Percentiles rank a stretch among this genome's conserved stretches.
phyloP scores from a whole-genome alignment of 1,139 yeast genomes.

The Diutina mesorugosa region DNA sequence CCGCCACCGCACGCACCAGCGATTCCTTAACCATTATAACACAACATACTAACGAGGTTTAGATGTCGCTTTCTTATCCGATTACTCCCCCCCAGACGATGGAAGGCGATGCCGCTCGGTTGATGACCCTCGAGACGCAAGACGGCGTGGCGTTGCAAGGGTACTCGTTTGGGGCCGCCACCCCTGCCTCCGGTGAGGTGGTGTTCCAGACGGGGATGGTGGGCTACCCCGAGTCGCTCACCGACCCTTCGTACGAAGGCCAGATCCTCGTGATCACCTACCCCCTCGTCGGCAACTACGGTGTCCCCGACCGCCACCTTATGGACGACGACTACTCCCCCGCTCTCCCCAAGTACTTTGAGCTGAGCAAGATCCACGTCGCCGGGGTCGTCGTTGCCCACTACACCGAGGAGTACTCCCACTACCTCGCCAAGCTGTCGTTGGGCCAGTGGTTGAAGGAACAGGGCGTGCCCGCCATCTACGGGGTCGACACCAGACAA shows the following conservation, averaged over 20 bases:
- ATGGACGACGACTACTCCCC: constrained; percentile 2
- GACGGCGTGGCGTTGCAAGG: constrained; percentile 90
- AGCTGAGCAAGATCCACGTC: constrained; percentile 81
- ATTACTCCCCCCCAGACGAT: constrained; percentile 82
- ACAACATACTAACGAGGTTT: neutral
- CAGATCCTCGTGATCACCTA: constrained; percentile 94
- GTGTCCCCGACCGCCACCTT: constrained; percentile 85
- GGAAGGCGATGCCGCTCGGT: constrained; percentile 47
- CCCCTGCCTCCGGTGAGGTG: constrained; percentile 87
- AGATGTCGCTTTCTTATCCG: constrained; percentile 37
- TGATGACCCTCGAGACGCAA: constrained; percentile 83
- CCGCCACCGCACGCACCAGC: neutral
- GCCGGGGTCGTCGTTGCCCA: constrained; percentile 97
- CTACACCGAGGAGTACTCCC: constrained; percentile 93
- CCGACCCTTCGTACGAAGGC: constrained; percentile 98
- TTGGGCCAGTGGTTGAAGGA: constrained; percentile 89
- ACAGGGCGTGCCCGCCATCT: constrained; percentile 89
- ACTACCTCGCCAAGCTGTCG: constrained; percentile 83
- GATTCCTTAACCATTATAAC: neutral
- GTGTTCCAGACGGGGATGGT: constrained; percentile 99
- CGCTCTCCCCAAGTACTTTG: constrained; percentile 70
- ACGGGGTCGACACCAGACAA: constrained; percentile 95
- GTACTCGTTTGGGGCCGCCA: constrained; percentile 93
- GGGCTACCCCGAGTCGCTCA: constrained; percentile 96
- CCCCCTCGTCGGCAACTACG: constrained; percentile 97